A percentile compares a stretch with the other conserved stretches of the same genome.
Conservation (phyloP, 164 flowering plant species). For the Buxus sempervirens region DNA sequence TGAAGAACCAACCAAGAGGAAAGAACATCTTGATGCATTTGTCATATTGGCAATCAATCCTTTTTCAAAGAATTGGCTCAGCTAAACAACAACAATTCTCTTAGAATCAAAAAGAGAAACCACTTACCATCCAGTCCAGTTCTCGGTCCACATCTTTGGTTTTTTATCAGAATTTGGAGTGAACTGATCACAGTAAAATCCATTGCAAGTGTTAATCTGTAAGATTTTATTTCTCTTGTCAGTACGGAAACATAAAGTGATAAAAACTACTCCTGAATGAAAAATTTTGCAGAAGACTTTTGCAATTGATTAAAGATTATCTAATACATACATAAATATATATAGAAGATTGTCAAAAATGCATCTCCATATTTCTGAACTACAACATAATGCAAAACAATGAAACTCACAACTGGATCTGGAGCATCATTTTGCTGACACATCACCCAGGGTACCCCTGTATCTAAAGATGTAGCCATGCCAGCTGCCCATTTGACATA, state of each 20-base stretch:
- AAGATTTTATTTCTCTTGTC: neutral
- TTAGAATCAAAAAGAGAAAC: constrained; percentile 8
- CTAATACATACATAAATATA: neutral
- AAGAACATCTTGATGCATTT: neutral
- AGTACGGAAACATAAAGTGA: neutral
- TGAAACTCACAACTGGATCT: constrained; percentile 70
- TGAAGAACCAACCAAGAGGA: neutral
- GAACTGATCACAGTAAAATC: constrained; percentile 92
- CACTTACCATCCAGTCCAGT: constrained; percentile 93
- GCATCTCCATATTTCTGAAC: neutral
- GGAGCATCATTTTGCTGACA: constrained; percentile 98
- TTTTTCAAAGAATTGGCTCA: neutral
- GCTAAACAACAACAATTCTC: neutral
- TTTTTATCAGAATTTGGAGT: constrained; percentile 70
- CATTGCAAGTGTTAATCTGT: constrained; percentile 99
- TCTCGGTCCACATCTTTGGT: constrained; percentile 99
- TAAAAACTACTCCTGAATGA: neutral
- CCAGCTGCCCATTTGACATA: constrained; percentile 85
- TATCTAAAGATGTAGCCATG: constrained; percentile 84
- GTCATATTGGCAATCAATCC: too few species aligned
- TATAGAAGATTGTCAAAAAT: too few species aligned
- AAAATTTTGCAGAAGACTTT: neutral
- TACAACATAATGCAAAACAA: neutral
- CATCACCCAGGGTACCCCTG: constrained; percentile 99
- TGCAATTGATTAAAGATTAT: neutral